phyloP scores from a whole-genome alignment of 192 early-diverging fungal species.

The Coemansia sp. region DNA sequence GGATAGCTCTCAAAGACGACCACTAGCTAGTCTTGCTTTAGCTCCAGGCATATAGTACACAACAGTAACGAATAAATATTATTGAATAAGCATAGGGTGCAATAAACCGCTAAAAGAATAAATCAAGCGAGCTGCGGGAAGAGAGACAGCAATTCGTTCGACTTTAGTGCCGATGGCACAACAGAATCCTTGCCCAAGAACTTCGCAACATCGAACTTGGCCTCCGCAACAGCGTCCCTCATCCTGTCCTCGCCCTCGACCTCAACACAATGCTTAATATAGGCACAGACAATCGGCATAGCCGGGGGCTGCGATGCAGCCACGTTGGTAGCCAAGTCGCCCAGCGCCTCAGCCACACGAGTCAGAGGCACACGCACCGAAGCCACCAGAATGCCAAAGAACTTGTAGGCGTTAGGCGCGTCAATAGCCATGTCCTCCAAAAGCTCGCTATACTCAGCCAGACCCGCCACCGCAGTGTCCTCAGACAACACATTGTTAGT shows the following conservation, averaged over 20 bases:
- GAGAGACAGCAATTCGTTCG: conserved; percentile 23
- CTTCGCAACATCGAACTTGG: conserved; percentile 42
- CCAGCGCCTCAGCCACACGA: conserved; percentile 46
- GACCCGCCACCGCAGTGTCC: conserved; percentile 55
- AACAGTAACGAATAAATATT: no score
- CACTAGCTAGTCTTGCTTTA: no score
- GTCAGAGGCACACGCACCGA: conserved; percentile 54
- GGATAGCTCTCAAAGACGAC: no score
- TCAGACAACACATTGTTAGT: conserved; percentile 46
- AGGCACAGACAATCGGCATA: conserved; percentile 23
- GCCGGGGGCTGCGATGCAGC: conserved; percentile 28
- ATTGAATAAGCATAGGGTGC: no score
- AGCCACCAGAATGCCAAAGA: conserved; percentile 62
- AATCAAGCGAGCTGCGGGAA: conserved; percentile 25
- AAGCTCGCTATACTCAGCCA: conserved; percentile 56
- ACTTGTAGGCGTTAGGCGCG: conserved; percentile 65
- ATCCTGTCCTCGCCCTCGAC: conserved; percentile 26
- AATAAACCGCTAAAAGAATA: neutral
- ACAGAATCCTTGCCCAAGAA: conserved; percentile 32
- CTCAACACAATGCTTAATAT: conserved; percentile 31
- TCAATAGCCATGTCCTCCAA: conserved; percentile 74
- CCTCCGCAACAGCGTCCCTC: conserved; percentile 29
- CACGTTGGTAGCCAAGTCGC: conserved; percentile 37
- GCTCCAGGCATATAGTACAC: no score
- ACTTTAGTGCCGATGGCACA: conserved; percentile 24